Base-by-base conservation (phyloP, 2,329 filamentous ascomycete genomes). In the Colletotrichum falcatum region DNA sequence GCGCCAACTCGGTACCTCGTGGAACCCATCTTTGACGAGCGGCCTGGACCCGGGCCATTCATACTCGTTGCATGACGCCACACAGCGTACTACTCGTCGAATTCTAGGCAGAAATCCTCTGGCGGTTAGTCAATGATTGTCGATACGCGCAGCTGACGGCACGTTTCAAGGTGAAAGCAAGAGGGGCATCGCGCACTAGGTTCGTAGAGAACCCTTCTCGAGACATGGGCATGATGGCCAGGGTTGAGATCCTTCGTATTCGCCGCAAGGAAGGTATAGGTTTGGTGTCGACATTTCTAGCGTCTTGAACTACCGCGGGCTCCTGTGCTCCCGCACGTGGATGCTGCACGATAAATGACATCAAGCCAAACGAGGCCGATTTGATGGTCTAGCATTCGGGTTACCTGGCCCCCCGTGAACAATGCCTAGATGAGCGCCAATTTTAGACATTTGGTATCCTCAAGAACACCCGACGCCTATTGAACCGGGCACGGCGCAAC, bases 391-490 rank as follows among this genome's bases (percentile, higher is more conserved):
- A 14, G 7, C 18, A 53, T n/a, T 33, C 20, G 3, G 37, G 37
- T 6, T 18, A 18, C 18, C 18, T 5, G n/a, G n/a, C n/a, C n/a
- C n/a, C 49, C 49, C 18, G 30, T 11, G 51, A 18, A 28, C 51
- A 5, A 11, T 14, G 2, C 9, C 30, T 28, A n/a, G 51, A 30
- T 14, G 9, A 55, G 33, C 53, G 53, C 53, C n/a, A 55, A 26
- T 55, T 9, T 11, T 20, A 20, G 33, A 49, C 16, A 14, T 37
- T 37, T 49, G 30, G 30, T 61, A 14, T 49, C 28, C 39, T 51
- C 39, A 62, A 44, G 12, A 62, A 51, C 39, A 30, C 65, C 35
- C 58, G 60, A 51, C 53, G 56, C 26, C 37, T 30, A 11, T n/a
- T n/a, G 23, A 28, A 3, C 14, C n/a, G 20, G 33, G 30, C 61